Evolutionary conservation across 179 eudicot genomes (phyloP), one percentile per base, ranked within the genome.

Genomic region (Vitellaria paradoxa): DNA sequence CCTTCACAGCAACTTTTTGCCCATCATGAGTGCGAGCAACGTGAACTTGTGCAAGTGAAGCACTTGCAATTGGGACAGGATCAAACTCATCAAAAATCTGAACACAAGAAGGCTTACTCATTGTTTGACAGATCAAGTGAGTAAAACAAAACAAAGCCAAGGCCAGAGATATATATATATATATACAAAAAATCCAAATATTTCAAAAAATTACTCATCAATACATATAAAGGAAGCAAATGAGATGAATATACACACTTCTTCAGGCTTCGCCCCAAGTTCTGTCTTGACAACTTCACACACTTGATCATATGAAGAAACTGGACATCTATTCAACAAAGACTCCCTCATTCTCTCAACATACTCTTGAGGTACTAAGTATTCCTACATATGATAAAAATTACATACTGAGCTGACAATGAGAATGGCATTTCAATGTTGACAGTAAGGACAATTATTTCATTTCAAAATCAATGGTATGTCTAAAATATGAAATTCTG

Each of bases 41-140:
- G 76, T 96, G 99, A 85, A 96, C 99, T 81, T 96, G 99, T n/a
- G 99, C 99, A 80, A 96, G 97, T 70, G 99, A 96, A 83, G 98
- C 99, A 89, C 99, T 96, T 77, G 99, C 99, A 63, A 96, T 77
- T 26, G 99, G 99, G 23, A 84, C 94, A 81, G 94, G 97, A 87
- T 92, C 92, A 82, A 96, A 96, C 76, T 96, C 89, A 68, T 83
- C 80, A 84, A 96, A 96, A 52, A 96, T 90, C 99, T 96, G 87
- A 77, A 79, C 68, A 79, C 15, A 18, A 77, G 53, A 75, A 83
- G 67, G 60, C 77, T 3, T 65, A 68, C 40, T 69, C 26, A 76
- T 61, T 24, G 18, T 21, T 65, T 76, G 74, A 70, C 52, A 9
- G 21, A 78, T 63, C 49, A 70, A 65, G 40, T 52, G 68, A 6